Base-by-base conservation (phyloP, 148 eudicot genomes). In the Diospyros kaki region DNA sequence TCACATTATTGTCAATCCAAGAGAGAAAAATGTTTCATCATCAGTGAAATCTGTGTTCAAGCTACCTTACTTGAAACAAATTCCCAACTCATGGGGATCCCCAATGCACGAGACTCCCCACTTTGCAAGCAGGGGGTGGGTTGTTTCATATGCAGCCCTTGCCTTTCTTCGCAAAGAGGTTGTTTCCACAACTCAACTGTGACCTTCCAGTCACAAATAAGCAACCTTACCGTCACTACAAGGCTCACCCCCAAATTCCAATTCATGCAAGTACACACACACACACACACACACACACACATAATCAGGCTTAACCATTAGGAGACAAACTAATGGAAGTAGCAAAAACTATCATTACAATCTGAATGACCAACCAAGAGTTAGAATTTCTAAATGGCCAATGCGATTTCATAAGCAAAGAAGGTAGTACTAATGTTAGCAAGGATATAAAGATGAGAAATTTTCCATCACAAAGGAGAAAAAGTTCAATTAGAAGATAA, bases 301-400 rank as follows among this genome's bases (percentile, higher is more conserved):
- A 43, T 64, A 14, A 6, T 38, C 10, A 45, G 43, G 52, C 69
- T 15, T 66, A 42, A n/a, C n/a, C 43, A 46, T 41, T 66, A 66
- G 69, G n/a, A 66, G 38, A 66, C 45, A 15, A 44, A 44, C 69
- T 44, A 45, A 45, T 7, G 51, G 28, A 65, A 65, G 38, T 50
- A 65, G 42, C 68, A 65, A 65, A 65, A 14, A 65, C 68, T 66
- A 44, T 41, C 42, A n/a, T 11, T 13, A 48, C 68, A 43, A 15
- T 43, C 4, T 14, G 46, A 14, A 66, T 10, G 1, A n/a, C 15
- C 28, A 15, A 66, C n/a, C 38, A 65, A 44, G 10, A 65, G 14
- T 65, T 65, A 48, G 44, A n/a, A 50, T 65, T 43, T 50, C 68
- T 12, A 6, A 65, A 45, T 15, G 38, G 42, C 10, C 68, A 65